Conservation (phyloP, 257 asterid genomes). For the Scutellaria baicalensis region DNA sequence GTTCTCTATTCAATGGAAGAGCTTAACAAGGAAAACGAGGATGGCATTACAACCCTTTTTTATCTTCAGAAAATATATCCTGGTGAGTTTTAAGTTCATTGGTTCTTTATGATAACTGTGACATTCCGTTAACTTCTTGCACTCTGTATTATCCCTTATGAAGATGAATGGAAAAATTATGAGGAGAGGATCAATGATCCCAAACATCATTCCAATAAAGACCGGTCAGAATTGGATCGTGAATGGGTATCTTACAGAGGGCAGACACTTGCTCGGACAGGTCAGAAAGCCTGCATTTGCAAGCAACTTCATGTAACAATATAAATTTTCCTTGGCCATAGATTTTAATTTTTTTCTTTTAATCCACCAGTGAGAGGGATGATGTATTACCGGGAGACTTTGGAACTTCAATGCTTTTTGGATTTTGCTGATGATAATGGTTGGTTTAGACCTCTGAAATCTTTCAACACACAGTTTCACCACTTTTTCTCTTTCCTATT, state of each 20-base stretch:
- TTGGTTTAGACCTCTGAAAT: constrained; percentile 30
- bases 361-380: constrained; percentile 80
- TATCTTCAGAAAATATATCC: constrained; percentile 95
- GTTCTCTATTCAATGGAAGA: constrained; percentile 90
- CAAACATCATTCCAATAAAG: constrained; percentile 33
- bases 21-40: constrained; percentile 88
- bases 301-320: constrained; percentile 1
- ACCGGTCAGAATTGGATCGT: constrained; percentile 56
- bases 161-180: constrained; percentile 92
- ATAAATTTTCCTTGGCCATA: neutral
- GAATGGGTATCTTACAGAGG: constrained; percentile 98
- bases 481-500: neutral
- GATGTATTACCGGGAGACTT: constrained; percentile 92
- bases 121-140: constrained; percentile 8
- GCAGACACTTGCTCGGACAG: constrained; percentile 98
- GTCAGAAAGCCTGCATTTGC: constrained; percentile 24
- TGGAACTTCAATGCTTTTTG: constrained; percentile 93
- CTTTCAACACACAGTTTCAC: neutral
- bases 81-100: constrained; percentile 42
- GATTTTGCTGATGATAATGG: constrained; percentile 87
- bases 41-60: constrained; percentile 82
- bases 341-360: neutral
- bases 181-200: constrained; percentile 64
- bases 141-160: neutral
- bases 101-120: constrained; percentile 2